phyloP scores from a whole-genome alignment of 305 asterid genomes.

The Fraxinus dipetala region DNA sequence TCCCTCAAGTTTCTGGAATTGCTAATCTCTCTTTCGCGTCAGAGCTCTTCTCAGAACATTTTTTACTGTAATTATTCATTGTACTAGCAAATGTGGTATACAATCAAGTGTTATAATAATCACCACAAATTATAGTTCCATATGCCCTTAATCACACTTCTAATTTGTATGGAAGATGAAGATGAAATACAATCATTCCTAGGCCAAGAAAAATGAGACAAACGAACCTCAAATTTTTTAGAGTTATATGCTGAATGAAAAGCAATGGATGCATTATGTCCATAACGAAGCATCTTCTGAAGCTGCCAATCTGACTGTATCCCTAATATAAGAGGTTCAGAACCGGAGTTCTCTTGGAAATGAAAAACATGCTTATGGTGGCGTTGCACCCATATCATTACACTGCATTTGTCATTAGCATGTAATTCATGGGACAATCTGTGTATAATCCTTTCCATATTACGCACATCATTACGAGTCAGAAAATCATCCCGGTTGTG shows the following conservation, averaged over 20 bases:
- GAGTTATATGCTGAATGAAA: conserved; percentile 34
- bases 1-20: background rate
- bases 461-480: conserved; percentile 52
- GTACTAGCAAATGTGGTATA: background rate
- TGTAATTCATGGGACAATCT: conserved; percentile 40
- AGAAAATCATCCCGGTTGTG: conserved; percentile 53
- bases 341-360: conserved; percentile 36
- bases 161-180: background rate
- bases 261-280: conserved; percentile 44
- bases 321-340: conserved; percentile 39
- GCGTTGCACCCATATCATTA: conserved; percentile 52
- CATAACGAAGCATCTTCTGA: conserved; percentile 52
- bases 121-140: background rate
- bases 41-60: background rate
- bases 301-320: conserved; percentile 58
- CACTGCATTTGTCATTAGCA: conserved; percentile 39
- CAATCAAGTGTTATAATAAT: background rate
- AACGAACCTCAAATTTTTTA: conserved; percentile 46
- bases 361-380: conserved; percentile 46
- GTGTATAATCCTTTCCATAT: conserved; percentile 49
- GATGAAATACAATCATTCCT: background rate
- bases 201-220: background rate
- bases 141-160: background rate
- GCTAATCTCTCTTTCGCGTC: background rate
- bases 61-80: background rate